Base-by-base conservation (phyloP, 805 yeast species). In the Wickerhamiella spandovensis region DNA sequence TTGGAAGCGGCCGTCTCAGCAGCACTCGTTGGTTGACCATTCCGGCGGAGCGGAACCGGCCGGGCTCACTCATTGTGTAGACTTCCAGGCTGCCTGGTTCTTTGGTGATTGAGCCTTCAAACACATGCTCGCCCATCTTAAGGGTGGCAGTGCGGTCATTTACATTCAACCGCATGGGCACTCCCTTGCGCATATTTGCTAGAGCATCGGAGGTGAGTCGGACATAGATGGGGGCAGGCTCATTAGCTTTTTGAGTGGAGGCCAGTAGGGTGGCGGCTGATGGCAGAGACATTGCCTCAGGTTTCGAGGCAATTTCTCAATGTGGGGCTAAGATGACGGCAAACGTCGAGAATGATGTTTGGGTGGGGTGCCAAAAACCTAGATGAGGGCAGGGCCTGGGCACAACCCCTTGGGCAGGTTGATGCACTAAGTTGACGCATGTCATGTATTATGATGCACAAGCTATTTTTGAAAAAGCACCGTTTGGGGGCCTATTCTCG, bases 61-160 rank as follows among this genome's bases (percentile, higher is more conserved):
- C 32, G 6, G 18, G 18, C 13, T n/a, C 38, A 23, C 9, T 32
- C 23, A 43, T n/a, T 2, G 46, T 32, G 28, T 48, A 58, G 15
- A 56, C 52, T 35, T 56, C 59, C 1, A 56, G 47, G 12, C 46
- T 30, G 22, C 60, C 61, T n/a, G 61, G 58, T 46, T 58, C 61
- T 13, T 53, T 47, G 42, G 44, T 47, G 18, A 50, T 43, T 2
- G 54, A 17, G 15, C 56, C 59, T 4, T 47, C 49, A 47, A 49
- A 54, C 41, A 54, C 53, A 47, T 17, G 39, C 20, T 48, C 48
- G 48, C 54, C 52, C 24, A 57, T 22, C 30, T 43, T 42, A 13
- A 58, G 48, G 5, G 48, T n/a, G n/a, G 56, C 54, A 9, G 43
- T 15, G 6, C 51, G 39, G 23, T 52, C 57, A 21, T 49, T 45